Base-by-base conservation (phyloP, 2,329 filamentous ascomycete genomes). In the Fonsecaea pugnacius region DNA sequence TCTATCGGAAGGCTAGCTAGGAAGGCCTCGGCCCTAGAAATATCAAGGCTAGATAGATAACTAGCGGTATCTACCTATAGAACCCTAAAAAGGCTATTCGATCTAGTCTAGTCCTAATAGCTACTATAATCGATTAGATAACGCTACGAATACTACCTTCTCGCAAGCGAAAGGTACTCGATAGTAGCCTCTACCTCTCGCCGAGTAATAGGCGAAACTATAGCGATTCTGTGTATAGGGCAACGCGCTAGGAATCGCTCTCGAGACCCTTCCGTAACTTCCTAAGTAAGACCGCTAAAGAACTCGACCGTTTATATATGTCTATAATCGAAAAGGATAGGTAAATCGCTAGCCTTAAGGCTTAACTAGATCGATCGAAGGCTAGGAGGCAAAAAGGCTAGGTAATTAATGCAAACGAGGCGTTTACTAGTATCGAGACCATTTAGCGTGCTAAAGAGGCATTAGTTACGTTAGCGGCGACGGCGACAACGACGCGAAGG, bases 371-470 rank as follows among this genome's bases (percentile, higher is more conserved):
- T 10, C 14, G 27, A 40, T 24, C 52, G 10, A 40, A 52, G n/a
- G 21, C 32, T 4, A 53, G 16, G 35, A 59, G 18, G 51, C 30
- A 59, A 54, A 51, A 53, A n/a, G 21, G 50, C 9, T 21, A 27
- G 16, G 46, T 33, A 59, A 63, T 63, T 21, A 21, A 54, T 21
- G 50, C 6, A 7, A 63, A 63, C 52, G 55, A 63, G 54, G 43
- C 18, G 3, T 63, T 63, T 59, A 33, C 61, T 36, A 63, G 55
- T 21, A 53, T 58, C 40, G 52, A 62, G 51, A 62, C 35, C 21
- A 62, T 62, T 16, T 14, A 36, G 2, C 24, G 7, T 9, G 59
- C 59, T 5, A 55, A 36, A 46, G 51, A 62, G 24, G 59, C 50
- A 48, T 32, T 62, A 24, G 52, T 7, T 2, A 18, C 38, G 2